Base-by-base conservation (phyloP, 495 filamentous ascomycete genomes). In the Penicillium robsamsonii region DNA sequence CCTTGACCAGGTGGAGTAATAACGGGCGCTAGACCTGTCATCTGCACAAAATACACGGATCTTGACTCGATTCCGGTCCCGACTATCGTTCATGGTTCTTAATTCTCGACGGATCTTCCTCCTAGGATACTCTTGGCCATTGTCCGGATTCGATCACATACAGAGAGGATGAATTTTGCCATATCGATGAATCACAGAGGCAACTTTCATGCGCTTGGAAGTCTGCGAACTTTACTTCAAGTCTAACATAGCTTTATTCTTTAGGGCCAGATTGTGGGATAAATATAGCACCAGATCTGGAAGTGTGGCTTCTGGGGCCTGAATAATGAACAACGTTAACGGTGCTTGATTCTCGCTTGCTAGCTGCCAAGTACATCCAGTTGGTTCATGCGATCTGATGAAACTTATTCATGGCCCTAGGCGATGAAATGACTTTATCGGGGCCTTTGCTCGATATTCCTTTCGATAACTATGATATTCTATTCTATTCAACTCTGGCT, bases 51-150 rank as follows among this genome's bases (percentile, higher is more conserved):
- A 20, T 50, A 29, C 50, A 45, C 50, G 61, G 61, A 42, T 56
- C 37, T 41, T 22, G 43, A 7, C 45, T 52, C 20, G 55, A 55
- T 55, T 58, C 45, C 12, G 57, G 46, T 51, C 50, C 61, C 61
- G 57, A 43, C 1, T 17, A 20, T 33, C 45, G 24, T 57, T 50
- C 57, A 54, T 50, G 46, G 53, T 60, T 55, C 54, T 42, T 35
- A 46, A 38, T 33, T 54, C 42, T 27, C 54, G 54, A 31, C 20
- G 46, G 58, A 64, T 64, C 55, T 44, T 40, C 54, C 13, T 50
- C 41, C 15, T 48, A 22, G 15, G 35, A 22, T 53, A 3, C 27
- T 33, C 6, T 38, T 11, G 18, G n/a, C 17, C 12, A 31, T 33
- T 40, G 30, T 17, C 24, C 7, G 20, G 20, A 20, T n/a, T n/a